These are phyloP conservation scores for Chytriomyces sp. DNA, from an alignment of 192 early-diverging fungal genomes.

Conservation along the genomic window DNA sequence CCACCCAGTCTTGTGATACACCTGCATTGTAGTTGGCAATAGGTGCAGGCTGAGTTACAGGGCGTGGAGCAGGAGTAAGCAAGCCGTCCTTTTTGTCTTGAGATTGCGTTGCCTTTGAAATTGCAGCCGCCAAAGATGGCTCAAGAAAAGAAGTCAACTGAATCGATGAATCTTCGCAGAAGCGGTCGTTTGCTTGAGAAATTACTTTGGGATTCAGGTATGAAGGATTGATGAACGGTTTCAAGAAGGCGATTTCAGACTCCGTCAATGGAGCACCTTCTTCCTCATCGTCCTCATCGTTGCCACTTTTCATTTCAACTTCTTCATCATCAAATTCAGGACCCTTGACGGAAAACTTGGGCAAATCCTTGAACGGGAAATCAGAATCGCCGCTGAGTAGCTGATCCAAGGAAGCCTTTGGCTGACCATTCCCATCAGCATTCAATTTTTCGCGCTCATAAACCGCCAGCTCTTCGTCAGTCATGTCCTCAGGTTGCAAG, in stretches of 20 bases:
- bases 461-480: slow-evolving; percentile 54
- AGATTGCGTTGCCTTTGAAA: slow-evolving; percentile 41
- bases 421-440: not conserved
- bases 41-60: not conserved
- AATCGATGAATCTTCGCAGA: slow-evolving; percentile 71
- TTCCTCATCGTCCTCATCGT: slow-evolving; percentile 29
- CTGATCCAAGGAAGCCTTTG: slow-evolving; percentile 26
- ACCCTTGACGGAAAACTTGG: slow-evolving; percentile 26
- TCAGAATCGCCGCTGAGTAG: slow-evolving; percentile 27
- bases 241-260: slow-evolving; percentile 54
- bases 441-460: slow-evolving; percentile 64
- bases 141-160: slow-evolving; percentile 70
- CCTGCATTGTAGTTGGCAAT: slow-evolving; percentile 65
- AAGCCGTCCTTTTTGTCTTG: slow-evolving; percentile 61
- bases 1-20: slow-evolving; percentile 59
- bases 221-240: slow-evolving; percentile 64
- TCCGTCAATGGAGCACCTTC: slow-evolving; percentile 41
- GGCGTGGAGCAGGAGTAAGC: not conserved
- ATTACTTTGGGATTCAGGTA: slow-evolving; percentile 63
- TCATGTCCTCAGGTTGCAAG: slow-evolving; percentile 73
- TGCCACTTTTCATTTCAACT: not conserved
- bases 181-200: slow-evolving; percentile 61
- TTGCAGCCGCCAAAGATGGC: slow-evolving; percentile 37
- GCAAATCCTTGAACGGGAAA: slow-evolving; percentile 24
- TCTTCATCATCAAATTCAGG: slow-evolving; percentile 21